Evolutionary conservation across 2,329 filamentous ascomycete species (phyloP), one percentile per base, ranked within the genome.

Genomic region (Paracoccidioides lutzii): DNA sequence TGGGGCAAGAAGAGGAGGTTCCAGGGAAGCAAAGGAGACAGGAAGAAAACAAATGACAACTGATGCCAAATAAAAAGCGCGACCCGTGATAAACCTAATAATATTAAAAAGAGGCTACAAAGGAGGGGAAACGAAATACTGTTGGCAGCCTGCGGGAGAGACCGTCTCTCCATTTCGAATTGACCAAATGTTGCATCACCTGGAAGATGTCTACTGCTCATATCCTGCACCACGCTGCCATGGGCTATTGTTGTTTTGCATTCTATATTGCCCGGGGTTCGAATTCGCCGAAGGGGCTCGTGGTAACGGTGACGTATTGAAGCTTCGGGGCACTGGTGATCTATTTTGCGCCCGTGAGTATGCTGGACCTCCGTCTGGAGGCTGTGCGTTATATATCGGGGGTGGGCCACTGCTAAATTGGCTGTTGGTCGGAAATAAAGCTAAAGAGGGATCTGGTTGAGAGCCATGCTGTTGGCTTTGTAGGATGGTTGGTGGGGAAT

Each of bases 141-240:
- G 59, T 55, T 55, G 59, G 56, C 62, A 60, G 60, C 61, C 59
- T 49, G n/a, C 44, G 15, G 44, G 52, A 49, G 54, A 52, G 62
- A 65, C 66, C 67, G 66, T 71, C 65, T 68, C 65, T 69, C 70
- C 68, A 69, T 71, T 60, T 65, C 65, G 60, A 64, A 53, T 5
- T 22, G 15, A 7, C 28, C 9, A 35, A 44, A 48, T 51, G 53
- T 37, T 42, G 30, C 2, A 28, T n/a, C 32, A 14, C 3, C 6
- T 5, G 10, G 22, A n/a, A 32, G 44, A 33, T 22, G 33, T 38
- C 70, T 71, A 79, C 66, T 79, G 77, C 58, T 84, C 81, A 63
- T 84, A 84, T 46, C 81, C 81, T 37, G 81, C 81, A 45, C 81
- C 81, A 66, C 81, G 71, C 69, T 84, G 81, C 81, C 81, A 84